Percentiles rank a stretch among this genome's conserved stretches.
These are phyloP conservation scores for Cephalotrichum gorgonifer DNA, from an alignment of 2,329 filamentous ascomycete species.

Conservation along the genomic window DNA sequence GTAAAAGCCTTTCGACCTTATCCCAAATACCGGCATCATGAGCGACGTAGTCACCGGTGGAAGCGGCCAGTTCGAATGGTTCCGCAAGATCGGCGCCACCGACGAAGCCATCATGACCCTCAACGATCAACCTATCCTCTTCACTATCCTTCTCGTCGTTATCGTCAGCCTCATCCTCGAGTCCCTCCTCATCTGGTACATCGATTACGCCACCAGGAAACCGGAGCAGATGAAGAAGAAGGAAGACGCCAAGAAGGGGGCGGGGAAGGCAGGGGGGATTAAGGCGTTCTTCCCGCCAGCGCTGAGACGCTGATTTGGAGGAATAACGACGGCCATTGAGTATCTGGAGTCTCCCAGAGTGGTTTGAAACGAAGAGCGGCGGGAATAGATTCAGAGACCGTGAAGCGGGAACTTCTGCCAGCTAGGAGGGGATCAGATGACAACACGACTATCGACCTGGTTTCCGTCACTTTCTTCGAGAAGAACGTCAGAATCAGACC, in stretches of 20 bases:
- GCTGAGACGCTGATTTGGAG: not conserved
- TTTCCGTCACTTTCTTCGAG: too few relatives aligned
- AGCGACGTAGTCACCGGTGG: conserved; percentile 41
- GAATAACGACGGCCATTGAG: too few relatives aligned
- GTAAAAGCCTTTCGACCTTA: not conserved
- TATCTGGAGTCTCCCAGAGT: too few relatives aligned
- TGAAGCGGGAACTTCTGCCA: not conserved
- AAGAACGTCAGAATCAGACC: too few relatives aligned
- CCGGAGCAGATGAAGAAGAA: conserved; percentile 49
- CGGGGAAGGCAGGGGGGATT: conserved; percentile 10
- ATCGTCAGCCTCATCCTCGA: conserved; percentile 37
- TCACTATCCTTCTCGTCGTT: conserved; percentile 45
- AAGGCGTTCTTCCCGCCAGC: not conserved
- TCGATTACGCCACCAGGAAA: conserved; percentile 50
- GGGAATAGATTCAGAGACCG: too few relatives aligned
- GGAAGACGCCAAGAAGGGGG: conserved; percentile 25
- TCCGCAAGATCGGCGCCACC: conserved; percentile 45
- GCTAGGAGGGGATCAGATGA: not conserved
- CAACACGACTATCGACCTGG: too few relatives aligned
- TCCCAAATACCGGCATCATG: conserved; percentile 11
- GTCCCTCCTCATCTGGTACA: conserved; percentile 41
- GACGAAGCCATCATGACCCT: conserved; percentile 46
- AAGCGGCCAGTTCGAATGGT: conserved; percentile 50
- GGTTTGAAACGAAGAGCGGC: too few relatives aligned
- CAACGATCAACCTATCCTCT: conserved; percentile 51